These are phyloP conservation scores for Calonectria pseudoreteaudii DNA, from an alignment of 2,329 filamentous ascomycete species.

Conservation along the genomic window DNA sequence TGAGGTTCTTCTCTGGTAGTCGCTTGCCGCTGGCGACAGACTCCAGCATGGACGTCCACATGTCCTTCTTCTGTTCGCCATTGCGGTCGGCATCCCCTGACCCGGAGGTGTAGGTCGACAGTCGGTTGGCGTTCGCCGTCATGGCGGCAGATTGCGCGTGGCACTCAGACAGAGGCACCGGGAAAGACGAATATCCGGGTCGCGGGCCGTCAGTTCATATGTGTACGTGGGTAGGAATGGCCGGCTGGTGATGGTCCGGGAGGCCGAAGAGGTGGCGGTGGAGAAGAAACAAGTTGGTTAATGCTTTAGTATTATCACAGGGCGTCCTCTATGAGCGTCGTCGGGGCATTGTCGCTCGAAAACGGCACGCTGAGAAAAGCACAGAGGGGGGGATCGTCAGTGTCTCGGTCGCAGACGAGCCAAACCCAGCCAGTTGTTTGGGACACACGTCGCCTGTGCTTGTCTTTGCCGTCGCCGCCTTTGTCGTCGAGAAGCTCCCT, in stretches of 20 bases:
- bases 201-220: conserved; percentile 21
- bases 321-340: conserved; percentile 37
- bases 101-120: conserved; percentile 69
- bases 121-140: conserved; percentile 65
- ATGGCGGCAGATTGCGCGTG: conserved; percentile 49
- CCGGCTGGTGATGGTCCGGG: conserved; percentile 4
- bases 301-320: conserved; percentile 36
- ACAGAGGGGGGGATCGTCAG: conserved; percentile 18
- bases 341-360: conserved; percentile 44
- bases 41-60: conserved; percentile 95
- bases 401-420: conserved; percentile 22
- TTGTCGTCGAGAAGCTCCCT: conserved; percentile 36
- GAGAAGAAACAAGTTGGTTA: conserved; percentile 23
- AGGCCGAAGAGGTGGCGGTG: conserved; percentile 17
- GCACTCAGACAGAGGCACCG: conserved; percentile 27
- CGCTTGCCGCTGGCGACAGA: conserved; percentile 90
- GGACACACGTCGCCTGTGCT: conserved; percentile 18
- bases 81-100: conserved; percentile 69
- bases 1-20: conserved; percentile 89
- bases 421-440: neutral
- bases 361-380: conserved; percentile 1
- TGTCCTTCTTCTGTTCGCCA: conserved; percentile 83
- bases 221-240: conserved; percentile 22
- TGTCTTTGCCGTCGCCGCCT: conserved; percentile 27
- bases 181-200: conserved; percentile 12